Evolutionary conservation across 2,329 filamentous ascomycete genomes (phyloP).

Genomic region (Pseudopithomyces maydicus): DNA sequence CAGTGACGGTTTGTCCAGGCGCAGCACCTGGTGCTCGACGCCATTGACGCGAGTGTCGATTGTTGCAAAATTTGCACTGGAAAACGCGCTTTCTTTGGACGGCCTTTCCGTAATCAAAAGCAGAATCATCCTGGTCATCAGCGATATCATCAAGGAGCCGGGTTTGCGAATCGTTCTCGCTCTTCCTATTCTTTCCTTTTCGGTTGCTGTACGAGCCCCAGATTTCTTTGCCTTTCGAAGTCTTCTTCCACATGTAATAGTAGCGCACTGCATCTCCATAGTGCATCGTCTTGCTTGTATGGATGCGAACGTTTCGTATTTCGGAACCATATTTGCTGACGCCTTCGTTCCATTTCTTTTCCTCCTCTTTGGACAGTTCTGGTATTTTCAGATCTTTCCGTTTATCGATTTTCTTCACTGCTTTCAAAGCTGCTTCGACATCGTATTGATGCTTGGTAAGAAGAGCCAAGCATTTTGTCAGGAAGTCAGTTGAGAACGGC

Average conservation of each 20-base stretch:
- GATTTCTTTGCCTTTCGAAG: slow-evolving; percentile 79
- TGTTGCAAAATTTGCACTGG: slow-evolving; percentile 90
- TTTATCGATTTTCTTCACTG: slow-evolving; percentile 70
- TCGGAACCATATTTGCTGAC: slow-evolving; percentile 92
- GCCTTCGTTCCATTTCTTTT: slow-evolving; percentile 90
- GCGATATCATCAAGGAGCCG: slow-evolving; percentile 92
- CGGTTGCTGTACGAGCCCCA: slow-evolving; percentile 89
- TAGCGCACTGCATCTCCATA: slow-evolving; percentile 84
- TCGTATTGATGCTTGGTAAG: slow-evolving; percentile 76
- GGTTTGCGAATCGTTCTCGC: slow-evolving; percentile 56
- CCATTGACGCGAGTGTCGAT: slow-evolving; percentile 84
- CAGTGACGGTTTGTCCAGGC: slow-evolving; percentile 70
- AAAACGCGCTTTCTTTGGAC: slow-evolving; percentile 78
- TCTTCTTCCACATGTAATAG: slow-evolving; percentile 99
- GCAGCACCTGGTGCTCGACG: slow-evolving; percentile 81
- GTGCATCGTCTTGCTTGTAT: slow-evolving; percentile 77
- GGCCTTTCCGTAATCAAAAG: slow-evolving; percentile 90
- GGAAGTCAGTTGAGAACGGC: slow-evolving; percentile 79
- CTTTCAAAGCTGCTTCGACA: slow-evolving; percentile 69
- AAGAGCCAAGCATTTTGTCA: slow-evolving; percentile 79
- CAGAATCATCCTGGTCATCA: slow-evolving; percentile 90
- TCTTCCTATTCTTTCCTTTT: slow-evolving; percentile 86
- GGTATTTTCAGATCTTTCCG: slow-evolving; percentile 81
- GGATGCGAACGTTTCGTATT: slow-evolving; percentile 78
- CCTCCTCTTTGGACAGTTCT: slow-evolving; percentile 74